Percentiles rank a stretch among this genome's conserved stretches.
These are phyloP conservation scores for Massariosphaeria phaeospora DNA, from an alignment of 495 filamentous ascomycete genomes.

Conservation along the genomic window DNA sequence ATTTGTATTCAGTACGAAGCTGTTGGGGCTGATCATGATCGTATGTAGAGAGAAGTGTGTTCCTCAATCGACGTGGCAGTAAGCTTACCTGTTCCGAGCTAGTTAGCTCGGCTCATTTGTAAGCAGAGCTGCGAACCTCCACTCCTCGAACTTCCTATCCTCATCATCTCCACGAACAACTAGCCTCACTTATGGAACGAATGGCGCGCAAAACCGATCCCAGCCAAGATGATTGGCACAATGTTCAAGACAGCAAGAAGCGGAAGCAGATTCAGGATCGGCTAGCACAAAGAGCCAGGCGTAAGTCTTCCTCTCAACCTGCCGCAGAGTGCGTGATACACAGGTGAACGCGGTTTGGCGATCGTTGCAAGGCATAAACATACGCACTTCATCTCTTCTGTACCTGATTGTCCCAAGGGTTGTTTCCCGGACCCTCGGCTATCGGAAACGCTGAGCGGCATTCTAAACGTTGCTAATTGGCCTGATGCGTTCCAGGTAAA, in stretches of 20 bases:
- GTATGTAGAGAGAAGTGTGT: not conserved
- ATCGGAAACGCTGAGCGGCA: not conserved
- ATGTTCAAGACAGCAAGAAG: constrained; percentile 23
- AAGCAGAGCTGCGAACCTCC: not conserved
- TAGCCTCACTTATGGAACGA: not conserved
- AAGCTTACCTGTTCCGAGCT: not conserved
- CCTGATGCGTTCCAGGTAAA: constrained; percentile 10
- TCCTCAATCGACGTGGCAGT: no score
- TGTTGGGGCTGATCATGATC: not conserved
- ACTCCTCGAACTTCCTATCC: not conserved
- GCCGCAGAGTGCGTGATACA: not conserved
- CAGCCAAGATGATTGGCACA: constrained; percentile 23
- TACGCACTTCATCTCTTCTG: not conserved
- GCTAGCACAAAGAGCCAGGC: constrained; percentile 28
- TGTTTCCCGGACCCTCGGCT: not conserved
- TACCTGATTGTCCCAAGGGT: constrained; percentile 10
- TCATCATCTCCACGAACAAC: not conserved
- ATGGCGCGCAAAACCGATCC: constrained; percentile 13
- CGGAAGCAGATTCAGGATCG: constrained; percentile 31
- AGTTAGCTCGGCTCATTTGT: not conserved
- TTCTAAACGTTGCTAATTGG: constrained; percentile 14
- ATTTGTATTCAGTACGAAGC: not conserved
- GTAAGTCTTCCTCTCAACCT: constrained; percentile 17
- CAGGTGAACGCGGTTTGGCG: not conserved
- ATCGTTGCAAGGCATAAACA: constrained; percentile 1